Conservation (phyloP, 2,329 filamentous ascomycete genomes). For the Botryosphaeria dothidea region DNA sequence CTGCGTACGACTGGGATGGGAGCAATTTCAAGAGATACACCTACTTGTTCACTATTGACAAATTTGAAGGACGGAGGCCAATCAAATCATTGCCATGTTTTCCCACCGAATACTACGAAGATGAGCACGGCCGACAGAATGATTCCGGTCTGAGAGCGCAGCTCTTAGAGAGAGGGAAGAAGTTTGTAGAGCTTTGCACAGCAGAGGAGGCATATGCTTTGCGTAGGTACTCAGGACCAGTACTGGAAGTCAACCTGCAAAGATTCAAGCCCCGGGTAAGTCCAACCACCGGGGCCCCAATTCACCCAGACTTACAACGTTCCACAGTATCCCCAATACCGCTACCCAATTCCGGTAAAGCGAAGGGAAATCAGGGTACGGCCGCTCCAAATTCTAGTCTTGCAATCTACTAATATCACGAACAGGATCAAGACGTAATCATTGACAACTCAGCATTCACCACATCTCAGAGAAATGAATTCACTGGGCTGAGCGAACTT, state of each 20-base stretch:
- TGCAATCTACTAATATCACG: too few relatives aligned
- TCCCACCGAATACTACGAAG: constrained; percentile 12
- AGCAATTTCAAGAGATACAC: constrained; percentile 1
- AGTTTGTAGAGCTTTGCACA: constrained; percentile 14
- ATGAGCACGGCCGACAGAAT: background rate
- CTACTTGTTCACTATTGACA: constrained; percentile 16
- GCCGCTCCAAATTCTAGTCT: background rate
- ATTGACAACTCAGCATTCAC: constrained; percentile 20
- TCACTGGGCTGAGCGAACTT: constrained; percentile 11
- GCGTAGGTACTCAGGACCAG: constrained; percentile 17
- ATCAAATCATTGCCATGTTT: constrained; percentile 7
- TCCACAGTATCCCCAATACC: too few relatives aligned
- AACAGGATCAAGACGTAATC: constrained; percentile 15
- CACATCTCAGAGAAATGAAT: constrained; percentile 15
- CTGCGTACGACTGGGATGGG: constrained; percentile 20
- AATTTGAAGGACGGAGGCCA: constrained; percentile 10
- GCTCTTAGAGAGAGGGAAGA: constrained; percentile 15
- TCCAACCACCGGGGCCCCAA: too few relatives aligned
- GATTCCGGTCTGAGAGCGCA: background rate
- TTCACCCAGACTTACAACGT: too few relatives aligned
- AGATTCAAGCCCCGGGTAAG: background rate
- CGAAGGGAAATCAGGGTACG: constrained; percentile 5
- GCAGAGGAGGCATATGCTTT: constrained; percentile 1
- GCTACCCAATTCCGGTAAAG: background rate
- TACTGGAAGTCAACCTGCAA: constrained; percentile 1